Evolutionary conservation across 345 rosid genomes (phyloP).

Genomic region (Salix brachista): DNA sequence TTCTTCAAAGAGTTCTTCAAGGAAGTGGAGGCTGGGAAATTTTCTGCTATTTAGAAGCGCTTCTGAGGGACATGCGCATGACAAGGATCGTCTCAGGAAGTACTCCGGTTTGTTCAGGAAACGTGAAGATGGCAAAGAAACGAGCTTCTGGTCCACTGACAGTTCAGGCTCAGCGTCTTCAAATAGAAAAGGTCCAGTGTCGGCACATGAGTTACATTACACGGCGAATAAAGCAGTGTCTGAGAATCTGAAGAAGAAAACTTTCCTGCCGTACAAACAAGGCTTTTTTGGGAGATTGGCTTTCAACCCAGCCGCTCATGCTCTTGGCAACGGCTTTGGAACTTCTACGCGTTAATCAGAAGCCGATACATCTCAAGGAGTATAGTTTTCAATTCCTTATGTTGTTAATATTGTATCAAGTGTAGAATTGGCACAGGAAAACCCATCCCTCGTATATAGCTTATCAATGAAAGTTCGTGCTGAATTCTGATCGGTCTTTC

Average conservation of each 20-base stretch:
- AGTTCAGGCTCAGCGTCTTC: conserved; percentile 30
- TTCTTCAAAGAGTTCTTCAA: conserved; percentile 48
- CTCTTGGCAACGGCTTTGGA: conserved; percentile 5
- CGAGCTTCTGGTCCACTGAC: conserved; percentile 40
- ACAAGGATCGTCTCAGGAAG: conserved; percentile 48
- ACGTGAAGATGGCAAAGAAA: conserved; percentile 50
- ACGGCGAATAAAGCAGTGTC: conserved; percentile 73
- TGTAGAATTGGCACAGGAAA: not conserved
- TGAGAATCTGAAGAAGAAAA: conserved; percentile 66
- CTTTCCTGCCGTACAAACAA: conserved; percentile 85
- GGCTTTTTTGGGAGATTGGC: conserved; percentile 74
- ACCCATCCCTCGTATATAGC: too few relatives aligned
- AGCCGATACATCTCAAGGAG: not conserved
- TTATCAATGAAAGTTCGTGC: not conserved
- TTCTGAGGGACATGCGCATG: conserved; percentile 73
- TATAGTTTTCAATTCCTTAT: not conserved
- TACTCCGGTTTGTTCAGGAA: conserved; percentile 46
- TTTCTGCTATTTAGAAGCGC: conserved; percentile 80
- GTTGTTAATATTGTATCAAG: not conserved
- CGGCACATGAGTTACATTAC: conserved; percentile 91
- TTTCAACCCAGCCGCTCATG: conserved; percentile 42
- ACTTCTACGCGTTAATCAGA: not conserved
- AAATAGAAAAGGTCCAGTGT: conserved; percentile 37
- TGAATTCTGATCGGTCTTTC: not conserved
- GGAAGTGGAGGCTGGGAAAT: conserved; percentile 75